A percentile compares a stretch with the other conserved stretches of the same genome.
Evolutionary conservation across 202 grass and related monocot species (phyloP).

Genomic region (Setaria viridis): DNA sequence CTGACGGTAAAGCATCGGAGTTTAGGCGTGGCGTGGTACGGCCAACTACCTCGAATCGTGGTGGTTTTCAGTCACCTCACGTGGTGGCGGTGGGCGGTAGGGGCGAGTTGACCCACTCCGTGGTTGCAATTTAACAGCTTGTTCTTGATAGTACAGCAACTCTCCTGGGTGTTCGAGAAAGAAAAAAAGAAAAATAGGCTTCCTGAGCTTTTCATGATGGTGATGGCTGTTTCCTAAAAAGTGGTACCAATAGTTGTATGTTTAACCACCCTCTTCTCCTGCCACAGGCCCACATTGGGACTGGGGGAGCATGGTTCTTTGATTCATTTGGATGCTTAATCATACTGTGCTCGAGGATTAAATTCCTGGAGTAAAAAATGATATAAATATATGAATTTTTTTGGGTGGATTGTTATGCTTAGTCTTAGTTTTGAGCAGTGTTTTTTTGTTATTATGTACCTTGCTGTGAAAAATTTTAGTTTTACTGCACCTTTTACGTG

Average conservation of each 20-base stretch:
- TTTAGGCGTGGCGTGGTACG: slow-evolving; percentile 22
- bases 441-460: not conserved
- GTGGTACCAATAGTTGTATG: not conserved
- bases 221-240: not conserved
- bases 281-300: not conserved
- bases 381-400: not conserved
- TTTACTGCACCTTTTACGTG: not conserved
- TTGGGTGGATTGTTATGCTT: not conserved
- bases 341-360: not conserved
- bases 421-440: not conserved
- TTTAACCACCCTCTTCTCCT: not conserved
- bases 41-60: slow-evolving; percentile 25
- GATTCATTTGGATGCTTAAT: not conserved
- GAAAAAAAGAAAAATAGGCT: not conserved
- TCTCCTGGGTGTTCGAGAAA: not conserved
- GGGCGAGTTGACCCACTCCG: not conserved
- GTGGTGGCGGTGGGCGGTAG: not conserved
- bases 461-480: not conserved
- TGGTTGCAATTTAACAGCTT: not conserved
- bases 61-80: slow-evolving; percentile 26
- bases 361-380: not conserved
- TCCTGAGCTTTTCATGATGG: not conserved
- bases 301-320: not conserved
- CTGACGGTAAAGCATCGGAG: not conserved
- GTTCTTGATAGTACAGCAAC: not conserved